These are phyloP conservation scores for Tylopilus cervinicoccineus DNA, from an alignment of 768 basidiomycete species.

Conservation along the genomic window DNA sequence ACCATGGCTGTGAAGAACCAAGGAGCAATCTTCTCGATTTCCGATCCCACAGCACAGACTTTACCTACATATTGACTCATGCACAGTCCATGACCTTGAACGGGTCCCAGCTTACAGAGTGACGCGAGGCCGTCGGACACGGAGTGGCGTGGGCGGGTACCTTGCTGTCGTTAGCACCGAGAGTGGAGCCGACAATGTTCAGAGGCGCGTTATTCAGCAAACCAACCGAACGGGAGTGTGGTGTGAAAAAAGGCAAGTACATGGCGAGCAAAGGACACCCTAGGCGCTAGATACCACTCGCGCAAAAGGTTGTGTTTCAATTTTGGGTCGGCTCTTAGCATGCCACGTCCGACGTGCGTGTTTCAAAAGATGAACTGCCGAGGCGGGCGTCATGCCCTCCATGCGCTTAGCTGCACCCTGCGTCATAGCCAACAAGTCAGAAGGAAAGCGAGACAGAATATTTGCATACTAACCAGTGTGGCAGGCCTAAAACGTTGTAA, in stretches of 20 bases:
- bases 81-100: neutral
- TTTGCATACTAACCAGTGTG: slow-evolving; percentile 50
- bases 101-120: neutral
- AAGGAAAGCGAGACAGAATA: neutral
- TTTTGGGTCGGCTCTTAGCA: neutral
- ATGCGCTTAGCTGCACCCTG: slow-evolving; percentile 93
- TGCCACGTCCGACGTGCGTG: slow-evolving; percentile 46
- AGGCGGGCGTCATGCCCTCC: slow-evolving; percentile 89
- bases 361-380: slow-evolving; percentile 62
- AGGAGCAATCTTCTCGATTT: neutral
- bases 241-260: no score
- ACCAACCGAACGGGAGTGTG: neutral
- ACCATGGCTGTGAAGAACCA: neutral
- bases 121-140: neutral
- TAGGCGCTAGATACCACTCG: neutral
- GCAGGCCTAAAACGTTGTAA: slow-evolving; percentile 57
- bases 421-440: neutral
- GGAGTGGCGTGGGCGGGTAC: neutral
- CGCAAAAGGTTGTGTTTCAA: neutral
- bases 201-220: neutral
- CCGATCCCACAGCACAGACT: neutral
- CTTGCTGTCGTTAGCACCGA: neutral
- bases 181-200: neutral
- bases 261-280: neutral
- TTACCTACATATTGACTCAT: neutral